These are phyloP conservation scores for Drechslerella stenobrocha DNA, from an alignment of 2,329 filamentous ascomycete species.

Conservation along the genomic window DNA sequence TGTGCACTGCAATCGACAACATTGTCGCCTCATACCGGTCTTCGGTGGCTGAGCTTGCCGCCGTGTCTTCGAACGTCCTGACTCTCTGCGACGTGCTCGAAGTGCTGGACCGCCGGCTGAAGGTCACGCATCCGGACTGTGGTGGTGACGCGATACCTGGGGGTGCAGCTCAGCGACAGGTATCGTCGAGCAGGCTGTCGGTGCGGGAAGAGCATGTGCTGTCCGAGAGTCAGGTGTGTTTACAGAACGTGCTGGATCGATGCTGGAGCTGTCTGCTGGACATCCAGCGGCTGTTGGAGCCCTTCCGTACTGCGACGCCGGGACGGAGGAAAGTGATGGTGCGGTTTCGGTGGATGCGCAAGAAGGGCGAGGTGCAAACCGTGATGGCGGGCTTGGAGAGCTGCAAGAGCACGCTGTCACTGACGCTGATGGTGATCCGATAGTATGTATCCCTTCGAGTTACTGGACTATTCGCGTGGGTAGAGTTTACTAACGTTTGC, in stretches of 20 bases:
- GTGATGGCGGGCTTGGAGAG: slow-evolving; percentile 38
- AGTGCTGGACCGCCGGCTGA: slow-evolving; percentile 29
- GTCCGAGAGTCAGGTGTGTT: slow-evolving; percentile 37
- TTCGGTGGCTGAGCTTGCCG: slow-evolving; percentile 23
- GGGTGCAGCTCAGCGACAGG: background rate
- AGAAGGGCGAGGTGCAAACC: slow-evolving; percentile 33
- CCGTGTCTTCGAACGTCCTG: slow-evolving; percentile 31
- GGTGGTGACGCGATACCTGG: too few species aligned
- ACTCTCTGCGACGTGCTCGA: slow-evolving; percentile 33
- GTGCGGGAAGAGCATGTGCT: slow-evolving; percentile 26
- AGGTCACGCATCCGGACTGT: slow-evolving; percentile 17
- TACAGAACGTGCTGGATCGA: slow-evolving; percentile 46
- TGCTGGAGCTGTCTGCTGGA: slow-evolving; percentile 40
- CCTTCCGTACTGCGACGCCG: slow-evolving; percentile 9
- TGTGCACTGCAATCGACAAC: slow-evolving; percentile 41
- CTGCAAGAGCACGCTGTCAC: slow-evolving; percentile 43
- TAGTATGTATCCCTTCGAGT: slow-evolving; percentile 40
- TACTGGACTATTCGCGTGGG: too few species aligned
- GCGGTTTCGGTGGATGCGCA: slow-evolving; percentile 43
- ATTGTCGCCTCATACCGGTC: slow-evolving; percentile 30
- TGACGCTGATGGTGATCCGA: slow-evolving; percentile 39
- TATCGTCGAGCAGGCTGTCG: background rate
- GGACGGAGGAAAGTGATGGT: slow-evolving; percentile 20
- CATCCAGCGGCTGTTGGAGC: slow-evolving; percentile 39
- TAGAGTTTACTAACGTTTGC: too few species aligned